Evolutionary conservation across 2,329 filamentous ascomycete species (phyloP).

Genomic region (Sporothrix euskadiensis): DNA sequence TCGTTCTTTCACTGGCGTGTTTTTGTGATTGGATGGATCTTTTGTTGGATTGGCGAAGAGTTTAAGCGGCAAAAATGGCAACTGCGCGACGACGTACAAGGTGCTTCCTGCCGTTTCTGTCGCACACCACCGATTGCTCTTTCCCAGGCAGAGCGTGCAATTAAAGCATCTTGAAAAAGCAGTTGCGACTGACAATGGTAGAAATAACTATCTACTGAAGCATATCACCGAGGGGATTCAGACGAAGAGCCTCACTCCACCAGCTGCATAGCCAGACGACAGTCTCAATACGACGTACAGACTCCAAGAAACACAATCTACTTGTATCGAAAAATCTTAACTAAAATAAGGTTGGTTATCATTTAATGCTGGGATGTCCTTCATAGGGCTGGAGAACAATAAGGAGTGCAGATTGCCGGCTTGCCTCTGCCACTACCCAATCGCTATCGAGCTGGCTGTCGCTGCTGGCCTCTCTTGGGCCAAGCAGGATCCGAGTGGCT

Average conservation of each 20-base stretch:
- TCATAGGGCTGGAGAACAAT: not conserved
- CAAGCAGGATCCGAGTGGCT: slow-evolving; percentile 1
- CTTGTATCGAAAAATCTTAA: not conserved
- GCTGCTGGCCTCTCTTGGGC: not conserved
- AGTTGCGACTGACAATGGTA: not conserved
- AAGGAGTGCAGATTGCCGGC: no score
- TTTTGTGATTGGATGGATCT: slow-evolving; percentile 13
- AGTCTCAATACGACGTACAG: no score
- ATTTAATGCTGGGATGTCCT: not conserved
- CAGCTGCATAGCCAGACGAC: not conserved
- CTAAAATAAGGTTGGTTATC: no score
- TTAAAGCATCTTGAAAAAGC: no score
- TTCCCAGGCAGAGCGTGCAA: not conserved
- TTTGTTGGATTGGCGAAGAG: not conserved
- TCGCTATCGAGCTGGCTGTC: not conserved
- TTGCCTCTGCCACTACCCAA: not conserved
- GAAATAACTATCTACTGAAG: no score
- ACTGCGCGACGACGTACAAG: not conserved
- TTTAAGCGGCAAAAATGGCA: not conserved
- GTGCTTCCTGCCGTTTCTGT: not conserved
- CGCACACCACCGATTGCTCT: not conserved
- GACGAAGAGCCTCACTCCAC: not conserved
- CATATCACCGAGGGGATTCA: no score
- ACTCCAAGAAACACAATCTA: no score
- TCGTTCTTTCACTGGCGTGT: not conserved